Evolutionary conservation across 1,284 basidiomycete genomes (phyloP), one percentile per base, ranked within the genome.

Genomic region (Kalmanozyma brasiliensis): DNA sequence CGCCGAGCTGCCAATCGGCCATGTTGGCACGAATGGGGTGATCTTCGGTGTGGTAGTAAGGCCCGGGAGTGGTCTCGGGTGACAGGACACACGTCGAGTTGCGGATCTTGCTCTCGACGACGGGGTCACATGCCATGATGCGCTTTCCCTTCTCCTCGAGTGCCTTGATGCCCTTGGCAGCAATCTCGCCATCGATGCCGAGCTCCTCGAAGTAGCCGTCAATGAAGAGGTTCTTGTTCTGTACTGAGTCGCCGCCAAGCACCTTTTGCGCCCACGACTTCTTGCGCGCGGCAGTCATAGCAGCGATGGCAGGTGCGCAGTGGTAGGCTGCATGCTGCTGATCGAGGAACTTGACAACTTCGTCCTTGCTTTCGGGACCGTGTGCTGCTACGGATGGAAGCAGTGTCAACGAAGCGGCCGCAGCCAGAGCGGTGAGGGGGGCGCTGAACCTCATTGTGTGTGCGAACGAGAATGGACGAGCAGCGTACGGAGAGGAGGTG

Each of bases 21-120:
- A 87, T 83, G 81, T 87, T 85, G 49, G 82, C 76, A 29, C 86
- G 85, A 49, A 87, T 81, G 26, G 83, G 84, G 82, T 87, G 83
- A 10, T 83, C 81, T 45, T 75, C 79, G 32, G 67, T 69, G 77
- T 85, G 84, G 70, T 85, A 86, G 78, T 86, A 86, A 7, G 85
- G 85, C 1, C 85, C 85, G 57, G 84, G 82, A 2, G 83, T 83
- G 8, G 83, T 76, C 60, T 84, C 82, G 2, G 84, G 84, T 6
- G 84, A 79, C 13, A 82, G 73, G 24, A 82, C 81, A 58, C 83
- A 83, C 13, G 82, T 81, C 57, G 80, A 78, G 65, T 83, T 83
- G 22, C 73, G 70, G 41, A 83, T 83, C 63, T 62, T 76, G 37
- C 66, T 59, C 42, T 77, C 76, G 10, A 68, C 52, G 3, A 80